Evolutionary conservation across 164 flowering plant genomes (phyloP).

Genomic region (Tinospora cordifolia): DNA sequence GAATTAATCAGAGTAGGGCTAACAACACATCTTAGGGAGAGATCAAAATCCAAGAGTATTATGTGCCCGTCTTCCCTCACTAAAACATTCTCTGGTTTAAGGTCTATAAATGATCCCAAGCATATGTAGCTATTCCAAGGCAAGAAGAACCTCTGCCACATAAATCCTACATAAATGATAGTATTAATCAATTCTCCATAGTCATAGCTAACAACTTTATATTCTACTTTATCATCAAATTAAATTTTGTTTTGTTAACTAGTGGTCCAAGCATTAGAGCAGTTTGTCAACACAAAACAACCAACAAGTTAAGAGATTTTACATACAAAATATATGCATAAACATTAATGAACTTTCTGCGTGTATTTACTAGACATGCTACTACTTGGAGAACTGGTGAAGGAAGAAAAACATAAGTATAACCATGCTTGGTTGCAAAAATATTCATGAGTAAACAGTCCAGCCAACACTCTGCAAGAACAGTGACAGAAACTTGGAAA

Average conservation of each 20-base stretch:
- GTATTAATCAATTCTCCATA: slow-evolving; percentile 5
- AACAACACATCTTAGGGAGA: slow-evolving; percentile 71
- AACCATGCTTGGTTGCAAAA: background rate
- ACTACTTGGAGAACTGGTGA: no score
- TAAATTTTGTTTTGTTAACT: background rate
- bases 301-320: background rate
- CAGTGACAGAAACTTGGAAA: no score
- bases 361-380: no score
- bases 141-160: slow-evolving; percentile 90
- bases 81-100: slow-evolving; percentile 86
- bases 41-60: slow-evolving; percentile 94
- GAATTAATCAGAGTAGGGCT: slow-evolving; percentile 65
- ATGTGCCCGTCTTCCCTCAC: slow-evolving; percentile 92
- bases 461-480: no score
- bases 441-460: background rate
- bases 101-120: slow-evolving; percentile 90
- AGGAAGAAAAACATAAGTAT: background rate
- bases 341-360: background rate
- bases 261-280: background rate
- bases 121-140: slow-evolving; percentile 93
- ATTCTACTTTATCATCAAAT: background rate
- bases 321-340: background rate
- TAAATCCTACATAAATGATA: slow-evolving; percentile 51
- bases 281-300: background rate
- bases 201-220: background rate